Evolutionary conservation across 805 yeast genomes (phyloP).

Genomic region (Candida sonorensis): DNA sequence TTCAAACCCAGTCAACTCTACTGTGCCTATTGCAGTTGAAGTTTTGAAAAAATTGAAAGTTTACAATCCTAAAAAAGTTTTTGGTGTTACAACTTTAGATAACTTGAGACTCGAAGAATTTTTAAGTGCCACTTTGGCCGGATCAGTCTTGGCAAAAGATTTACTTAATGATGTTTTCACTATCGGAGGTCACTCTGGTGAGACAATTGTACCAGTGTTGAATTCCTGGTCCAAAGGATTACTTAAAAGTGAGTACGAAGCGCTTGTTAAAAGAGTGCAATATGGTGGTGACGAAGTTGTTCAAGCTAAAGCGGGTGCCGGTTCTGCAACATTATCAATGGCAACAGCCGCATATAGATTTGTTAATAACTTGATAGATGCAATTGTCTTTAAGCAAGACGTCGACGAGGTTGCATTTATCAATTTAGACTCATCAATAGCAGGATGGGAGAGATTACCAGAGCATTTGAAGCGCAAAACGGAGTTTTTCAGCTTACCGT

Average conservation of each 20-base stretch:
- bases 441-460: conserved; percentile 26
- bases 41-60: conserved; percentile 45
- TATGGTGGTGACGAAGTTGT: conserved; percentile 91
- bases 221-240: conserved; percentile 3
- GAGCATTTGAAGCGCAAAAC: conserved; percentile 18
- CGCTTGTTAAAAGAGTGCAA: conserved; percentile 80
- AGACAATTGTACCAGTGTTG: conserved; percentile 75
- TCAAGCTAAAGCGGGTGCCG: conserved; percentile 88
- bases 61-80: conserved; percentile 44
- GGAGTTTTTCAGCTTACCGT: conserved; percentile 44
- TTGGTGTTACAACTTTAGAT: conserved; percentile 57
- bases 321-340: conserved; percentile 94
- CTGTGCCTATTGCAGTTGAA: conserved; percentile 55
- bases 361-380: conserved; percentile 41
- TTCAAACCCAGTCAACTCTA: conserved; percentile 56
- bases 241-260: conserved; percentile 27
- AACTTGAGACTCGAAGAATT: conserved; percentile 33
- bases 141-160: conserved; percentile 12
- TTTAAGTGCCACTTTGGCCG: conserved; percentile 2
- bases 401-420: conserved; percentile 43
- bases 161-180: conserved; percentile 37
- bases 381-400: conserved; percentile 4
- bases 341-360: conserved; percentile 88
- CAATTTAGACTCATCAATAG: conserved; percentile 45
- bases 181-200: conserved; percentile 92